Percentiles rank a stretch among this genome's conserved stretches.
These are phyloP conservation scores for Cercospora sesami DNA, from an alignment of 2,329 filamentous ascomycete genomes.

Conservation along the genomic window DNA sequence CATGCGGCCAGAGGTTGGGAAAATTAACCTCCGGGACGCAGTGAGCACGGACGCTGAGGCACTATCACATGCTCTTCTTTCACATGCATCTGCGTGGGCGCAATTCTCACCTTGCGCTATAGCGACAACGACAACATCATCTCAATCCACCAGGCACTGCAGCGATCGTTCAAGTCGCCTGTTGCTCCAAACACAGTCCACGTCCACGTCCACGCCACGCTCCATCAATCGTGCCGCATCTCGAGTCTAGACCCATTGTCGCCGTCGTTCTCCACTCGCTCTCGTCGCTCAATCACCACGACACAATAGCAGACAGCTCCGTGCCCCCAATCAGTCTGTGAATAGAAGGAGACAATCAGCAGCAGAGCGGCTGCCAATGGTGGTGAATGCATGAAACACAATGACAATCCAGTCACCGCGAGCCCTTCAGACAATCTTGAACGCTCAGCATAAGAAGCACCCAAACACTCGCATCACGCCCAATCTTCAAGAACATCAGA, in stretches of 20 bases:
- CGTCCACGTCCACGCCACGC: not conserved
- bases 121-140: not conserved
- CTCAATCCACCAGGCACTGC: not conserved
- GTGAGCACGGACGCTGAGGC: conserved; percentile 2
- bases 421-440: not conserved
- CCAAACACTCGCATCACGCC: not conserved
- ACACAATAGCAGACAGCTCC: not conserved
- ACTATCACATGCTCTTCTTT: conserved; percentile 11
- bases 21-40: not conserved
- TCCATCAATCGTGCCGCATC: not conserved
- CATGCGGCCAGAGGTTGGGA: not conserved
- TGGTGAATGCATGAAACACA: not conserved
- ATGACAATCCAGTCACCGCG: conserved; percentile 8
- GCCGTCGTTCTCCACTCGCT: conserved; percentile 1
- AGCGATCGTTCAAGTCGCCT: not conserved
- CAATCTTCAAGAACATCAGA: not conserved
- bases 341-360: not conserved
- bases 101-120: conserved; percentile 6
- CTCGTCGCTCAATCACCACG: not conserved
- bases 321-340: not conserved
- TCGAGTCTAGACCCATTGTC: conserved; percentile 10
- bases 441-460: not conserved
- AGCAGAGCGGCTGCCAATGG: not conserved
- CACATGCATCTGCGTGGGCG: conserved; percentile 8
- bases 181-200: not conserved